Conservation (phyloP, 2,329 filamentous ascomycete species). For the Verticillium longisporum region DNA sequence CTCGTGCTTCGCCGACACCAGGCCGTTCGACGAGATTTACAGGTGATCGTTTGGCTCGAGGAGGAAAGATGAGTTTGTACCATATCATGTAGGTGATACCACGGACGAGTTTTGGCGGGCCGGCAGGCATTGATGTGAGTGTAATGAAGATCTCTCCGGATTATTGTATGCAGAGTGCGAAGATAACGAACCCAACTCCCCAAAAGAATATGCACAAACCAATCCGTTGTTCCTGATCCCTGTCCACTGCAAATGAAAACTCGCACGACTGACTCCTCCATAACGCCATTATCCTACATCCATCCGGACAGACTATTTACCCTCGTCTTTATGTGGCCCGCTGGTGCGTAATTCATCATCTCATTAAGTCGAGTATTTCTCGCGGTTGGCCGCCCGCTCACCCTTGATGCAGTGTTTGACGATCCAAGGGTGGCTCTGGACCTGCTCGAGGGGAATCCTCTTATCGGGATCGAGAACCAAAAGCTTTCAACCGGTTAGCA, state of each 20-base stretch:
- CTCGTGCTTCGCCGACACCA: slow-evolving; percentile 88
- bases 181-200: slow-evolving; percentile 10
- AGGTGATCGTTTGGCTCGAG: slow-evolving; percentile 39
- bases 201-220: slow-evolving; percentile 17
- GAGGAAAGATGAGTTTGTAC: slow-evolving; percentile 12
- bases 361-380: slow-evolving; percentile 28
- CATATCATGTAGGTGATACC: slow-evolving; percentile 13
- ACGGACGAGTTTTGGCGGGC: background rate
- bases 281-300: slow-evolving; percentile 13
- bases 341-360: slow-evolving; percentile 11
- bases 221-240: slow-evolving; percentile 2
- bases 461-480: slow-evolving; percentile 92
- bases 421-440: slow-evolving; percentile 92
- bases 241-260: slow-evolving; percentile 1
- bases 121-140: background rate
- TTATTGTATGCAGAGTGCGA: slow-evolving; percentile 4
- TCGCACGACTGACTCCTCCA: background rate
- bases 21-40: slow-evolving; percentile 96
- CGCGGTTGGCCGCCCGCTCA: slow-evolving; percentile 44
- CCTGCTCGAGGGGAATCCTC: slow-evolving; percentile 80
- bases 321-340: slow-evolving; percentile 3
- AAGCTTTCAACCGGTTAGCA: slow-evolving; percentile 45
- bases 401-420: slow-evolving; percentile 81
- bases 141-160: background rate
- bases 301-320: background rate